These are phyloP conservation scores for Gossypium laxum DNA, from an alignment of 441 rosid genomes.

Conservation along the genomic window DNA sequence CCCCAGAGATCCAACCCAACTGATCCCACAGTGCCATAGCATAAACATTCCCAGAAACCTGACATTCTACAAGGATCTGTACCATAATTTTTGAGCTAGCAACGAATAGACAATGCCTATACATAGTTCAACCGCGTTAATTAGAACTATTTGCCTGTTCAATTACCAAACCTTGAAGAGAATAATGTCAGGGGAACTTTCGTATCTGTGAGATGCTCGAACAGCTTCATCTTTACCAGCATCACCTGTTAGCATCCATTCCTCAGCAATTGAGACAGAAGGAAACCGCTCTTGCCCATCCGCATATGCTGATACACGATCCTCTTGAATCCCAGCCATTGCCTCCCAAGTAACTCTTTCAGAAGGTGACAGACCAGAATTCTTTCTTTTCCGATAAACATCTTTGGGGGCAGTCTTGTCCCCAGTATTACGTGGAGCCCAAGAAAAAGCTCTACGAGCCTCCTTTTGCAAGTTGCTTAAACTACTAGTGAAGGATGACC, in stretches of 20 bases:
- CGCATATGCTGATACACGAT: slow-evolving; percentile 43
- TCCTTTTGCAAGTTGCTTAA: slow-evolving; percentile 86
- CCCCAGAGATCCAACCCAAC: background rate
- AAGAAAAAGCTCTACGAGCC: slow-evolving; percentile 96
- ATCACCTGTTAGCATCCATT: slow-evolving; percentile 90
- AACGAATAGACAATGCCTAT: background rate
- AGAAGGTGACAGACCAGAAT: slow-evolving; percentile 68
- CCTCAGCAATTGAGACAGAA: slow-evolving; percentile 81
- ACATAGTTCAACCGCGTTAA: background rate
- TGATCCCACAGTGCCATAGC: background rate
- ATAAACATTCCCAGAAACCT: slow-evolving; percentile 2
- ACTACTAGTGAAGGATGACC: slow-evolving; percentile 71
- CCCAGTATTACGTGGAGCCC: slow-evolving; percentile 85
- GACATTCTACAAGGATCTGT: background rate
- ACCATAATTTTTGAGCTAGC: background rate
- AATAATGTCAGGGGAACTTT: slow-evolving; percentile 84
- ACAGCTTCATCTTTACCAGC: slow-evolving; percentile 65
- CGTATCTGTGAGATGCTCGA: slow-evolving; percentile 80
- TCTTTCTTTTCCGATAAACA: slow-evolving; percentile 76
- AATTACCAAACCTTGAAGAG: slow-evolving; percentile 69
- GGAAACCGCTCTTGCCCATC: slow-evolving; percentile 88
- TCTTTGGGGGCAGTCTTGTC: slow-evolving; percentile 72
- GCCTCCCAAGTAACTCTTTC: slow-evolving; percentile 95
- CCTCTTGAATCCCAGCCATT: slow-evolving; percentile 90
- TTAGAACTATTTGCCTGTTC: slow-evolving; percentile 6